Percentiles rank a stretch among this genome's conserved stretches.
Conservation (phyloP, 2,329 filamentous ascomycete species). For the Colletotrichum sublineola region DNA sequence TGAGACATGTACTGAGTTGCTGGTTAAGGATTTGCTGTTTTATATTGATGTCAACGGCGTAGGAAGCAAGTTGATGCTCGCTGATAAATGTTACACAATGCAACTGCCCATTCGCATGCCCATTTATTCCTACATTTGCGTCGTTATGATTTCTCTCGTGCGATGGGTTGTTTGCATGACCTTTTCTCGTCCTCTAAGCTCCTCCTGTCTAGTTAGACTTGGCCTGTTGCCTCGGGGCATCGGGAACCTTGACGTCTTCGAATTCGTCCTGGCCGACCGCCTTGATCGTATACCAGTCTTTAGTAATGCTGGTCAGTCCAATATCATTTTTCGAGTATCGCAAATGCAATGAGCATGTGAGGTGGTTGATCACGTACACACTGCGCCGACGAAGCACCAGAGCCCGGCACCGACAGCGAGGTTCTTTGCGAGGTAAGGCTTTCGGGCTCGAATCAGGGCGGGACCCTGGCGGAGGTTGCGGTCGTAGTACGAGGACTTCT, state of each 20-base stretch:
- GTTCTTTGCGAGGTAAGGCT: slow-evolving; percentile 94
- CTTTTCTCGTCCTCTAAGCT: neutral
- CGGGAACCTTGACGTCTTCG: slow-evolving; percentile 92
- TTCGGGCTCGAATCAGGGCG: slow-evolving; percentile 89
- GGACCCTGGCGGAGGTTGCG: slow-evolving; percentile 86
- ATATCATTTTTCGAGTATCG: neutral
- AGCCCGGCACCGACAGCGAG: slow-evolving; percentile 83
- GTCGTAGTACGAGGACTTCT: slow-evolving; percentile 87
- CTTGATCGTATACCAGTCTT: slow-evolving; percentile 75
- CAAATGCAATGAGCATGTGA: neutral
- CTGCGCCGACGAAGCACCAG: slow-evolving; percentile 79
- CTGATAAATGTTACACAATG: slow-evolving; percentile 35
- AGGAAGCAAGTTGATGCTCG: slow-evolving; percentile 27
- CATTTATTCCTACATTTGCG: neutral
- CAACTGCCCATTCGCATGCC: slow-evolving; percentile 17
- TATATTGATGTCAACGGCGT: slow-evolving; percentile 28
- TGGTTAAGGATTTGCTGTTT: slow-evolving; percentile 32
- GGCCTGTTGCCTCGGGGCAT: slow-evolving; percentile 69
- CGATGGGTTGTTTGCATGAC: slow-evolving; percentile 7
- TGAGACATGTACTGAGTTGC: slow-evolving; percentile 36
- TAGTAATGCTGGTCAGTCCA: slow-evolving; percentile 4
- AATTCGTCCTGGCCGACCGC: slow-evolving; percentile 97
- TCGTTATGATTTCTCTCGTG: neutral
- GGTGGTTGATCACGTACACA: slow-evolving; percentile 78
- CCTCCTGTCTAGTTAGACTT: slow-evolving; percentile 48